A percentile compares a stretch with the other conserved stretches of the same genome.
Evolutionary conservation across 2,329 filamentous ascomycete species (phyloP).

Genomic region (Sarocladium brachiariae): DNA sequence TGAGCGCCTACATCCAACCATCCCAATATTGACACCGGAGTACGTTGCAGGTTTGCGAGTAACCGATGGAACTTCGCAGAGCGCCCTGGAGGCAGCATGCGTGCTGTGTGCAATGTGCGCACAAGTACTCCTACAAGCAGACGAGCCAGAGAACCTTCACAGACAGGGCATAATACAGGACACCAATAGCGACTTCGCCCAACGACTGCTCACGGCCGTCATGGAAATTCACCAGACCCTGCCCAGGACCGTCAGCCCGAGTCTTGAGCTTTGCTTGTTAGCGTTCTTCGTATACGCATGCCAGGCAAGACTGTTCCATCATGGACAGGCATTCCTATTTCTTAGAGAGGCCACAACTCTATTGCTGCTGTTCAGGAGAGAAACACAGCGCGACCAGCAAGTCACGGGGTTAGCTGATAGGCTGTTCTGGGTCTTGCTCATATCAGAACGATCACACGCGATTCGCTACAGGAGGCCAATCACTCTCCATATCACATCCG

Average conservation of each 20-base stretch:
- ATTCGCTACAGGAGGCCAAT: conserved; percentile 37
- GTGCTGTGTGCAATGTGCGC: conserved; percentile 32
- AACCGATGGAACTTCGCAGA: conserved; percentile 17
- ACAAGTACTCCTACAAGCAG: conserved; percentile 34
- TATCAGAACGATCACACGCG: conserved; percentile 37
- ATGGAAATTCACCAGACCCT: conserved; percentile 27
- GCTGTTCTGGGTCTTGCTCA: conserved; percentile 37
- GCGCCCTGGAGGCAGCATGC: conserved; percentile 27
- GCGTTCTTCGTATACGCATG: conserved; percentile 39
- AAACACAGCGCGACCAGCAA: conserved; percentile 18
- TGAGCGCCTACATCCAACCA: conserved; percentile 31
- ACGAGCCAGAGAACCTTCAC: conserved; percentile 26
- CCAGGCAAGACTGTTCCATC: conserved; percentile 33
- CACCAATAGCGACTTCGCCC: conserved; percentile 30
- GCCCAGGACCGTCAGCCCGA: conserved; percentile 26
- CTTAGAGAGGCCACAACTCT: conserved; percentile 36
- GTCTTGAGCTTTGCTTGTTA: conserved; percentile 31
- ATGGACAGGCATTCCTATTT: conserved; percentile 36
- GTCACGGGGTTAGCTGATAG: conserved; percentile 23
- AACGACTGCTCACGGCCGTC: conserved; percentile 30
- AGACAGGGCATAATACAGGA: conserved; percentile 26
- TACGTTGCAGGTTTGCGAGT: conserved; percentile 27
- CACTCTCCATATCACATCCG: conserved; percentile 33
- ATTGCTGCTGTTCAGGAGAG: conserved; percentile 26
- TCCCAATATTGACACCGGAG: conserved; percentile 33